These are phyloP conservation scores for Fusarium azukiicola DNA, from an alignment of 2,329 filamentous ascomycete species.

Conservation along the genomic window DNA sequence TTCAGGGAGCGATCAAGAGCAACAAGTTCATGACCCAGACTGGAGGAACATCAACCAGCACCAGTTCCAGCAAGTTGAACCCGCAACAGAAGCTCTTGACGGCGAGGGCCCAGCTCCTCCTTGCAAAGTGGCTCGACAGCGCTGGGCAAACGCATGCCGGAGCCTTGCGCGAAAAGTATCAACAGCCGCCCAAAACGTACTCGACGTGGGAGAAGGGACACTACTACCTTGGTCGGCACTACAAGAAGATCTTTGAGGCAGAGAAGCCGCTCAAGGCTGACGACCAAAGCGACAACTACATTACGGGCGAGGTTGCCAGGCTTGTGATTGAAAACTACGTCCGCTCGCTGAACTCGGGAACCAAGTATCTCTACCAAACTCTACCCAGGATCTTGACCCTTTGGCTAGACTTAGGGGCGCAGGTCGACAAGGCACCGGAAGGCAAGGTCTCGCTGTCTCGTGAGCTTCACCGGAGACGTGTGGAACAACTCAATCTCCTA, in stretches of 20 bases:
- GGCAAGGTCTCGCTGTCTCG: slow-evolving; percentile 74
- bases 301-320: slow-evolving; percentile 91
- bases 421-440: slow-evolving; percentile 82
- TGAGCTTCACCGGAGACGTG: slow-evolving; percentile 77
- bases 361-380: slow-evolving; percentile 98
- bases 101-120: slow-evolving; percentile 90
- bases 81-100: slow-evolving; percentile 80
- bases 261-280: slow-evolving; percentile 88
- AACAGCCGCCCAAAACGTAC: slow-evolving; percentile 86
- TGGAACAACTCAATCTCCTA: slow-evolving; percentile 83
- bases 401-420: slow-evolving; percentile 94
- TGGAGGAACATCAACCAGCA: slow-evolving; percentile 59
- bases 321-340: slow-evolving; percentile 97
- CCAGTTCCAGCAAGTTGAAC: slow-evolving; percentile 61
- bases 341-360: slow-evolving; percentile 91
- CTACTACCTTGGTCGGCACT: slow-evolving; percentile 97
- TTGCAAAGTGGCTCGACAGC: slow-evolving; percentile 97
- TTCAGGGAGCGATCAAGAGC: slow-evolving; percentile 91
- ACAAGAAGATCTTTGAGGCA: slow-evolving; percentile 96
- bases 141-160: slow-evolving; percentile 96
- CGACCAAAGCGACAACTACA: slow-evolving; percentile 88
- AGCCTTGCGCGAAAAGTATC: slow-evolving; percentile 90
- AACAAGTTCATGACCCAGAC: slow-evolving; percentile 84
- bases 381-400: slow-evolving; percentile 94
- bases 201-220: slow-evolving; percentile 96